These are phyloP conservation scores for Wickerhamiella musiphila DNA, from an alignment of 805 yeast genomes.

Conservation along the genomic window DNA sequence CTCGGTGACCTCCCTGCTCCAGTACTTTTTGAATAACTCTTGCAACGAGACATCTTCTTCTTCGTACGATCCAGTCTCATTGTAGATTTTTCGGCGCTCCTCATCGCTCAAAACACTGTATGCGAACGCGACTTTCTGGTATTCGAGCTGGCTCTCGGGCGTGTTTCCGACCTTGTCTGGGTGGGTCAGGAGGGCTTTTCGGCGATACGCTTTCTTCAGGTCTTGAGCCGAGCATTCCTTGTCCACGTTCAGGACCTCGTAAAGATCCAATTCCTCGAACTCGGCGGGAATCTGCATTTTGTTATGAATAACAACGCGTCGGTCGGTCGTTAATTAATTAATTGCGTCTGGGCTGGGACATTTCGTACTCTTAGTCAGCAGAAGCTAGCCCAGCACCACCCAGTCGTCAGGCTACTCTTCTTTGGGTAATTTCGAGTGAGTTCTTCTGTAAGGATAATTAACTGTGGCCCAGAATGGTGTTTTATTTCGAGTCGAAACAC, in stretches of 20 bases:
- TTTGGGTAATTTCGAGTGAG: too few species aligned
- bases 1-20: conserved; percentile 22
- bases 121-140: conserved; percentile 60
- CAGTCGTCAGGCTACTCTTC: too few species aligned
- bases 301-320: too few species aligned
- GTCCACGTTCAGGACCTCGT: conserved; percentile 15
- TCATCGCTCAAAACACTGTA: conserved; percentile 51
- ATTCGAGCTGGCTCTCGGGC: conserved; percentile 25
- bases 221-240: conserved; percentile 24
- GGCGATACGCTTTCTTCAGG: conserved; percentile 52
- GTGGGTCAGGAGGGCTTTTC: conserved; percentile 43
- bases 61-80: conserved; percentile 49
- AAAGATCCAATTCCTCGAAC: conserved; percentile 17
- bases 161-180: conserved; percentile 46
- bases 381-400: too few species aligned
- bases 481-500: conserved; percentile 24
- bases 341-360: too few species aligned
- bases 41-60: conserved; percentile 20
- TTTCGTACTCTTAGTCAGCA: too few species aligned
- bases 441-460: too few species aligned
- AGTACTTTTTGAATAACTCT: conserved; percentile 23
- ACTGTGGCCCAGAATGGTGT: conserved; percentile 24
- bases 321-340: too few species aligned
- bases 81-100: conserved; percentile 38
- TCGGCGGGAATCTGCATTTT: conserved; percentile 16